Percentiles rank a stretch among this genome's conserved stretches.
phyloP scores from a whole-genome alignment of 2,329 filamentous ascomycete genomes.

The Akanthomyces muscarius region DNA sequence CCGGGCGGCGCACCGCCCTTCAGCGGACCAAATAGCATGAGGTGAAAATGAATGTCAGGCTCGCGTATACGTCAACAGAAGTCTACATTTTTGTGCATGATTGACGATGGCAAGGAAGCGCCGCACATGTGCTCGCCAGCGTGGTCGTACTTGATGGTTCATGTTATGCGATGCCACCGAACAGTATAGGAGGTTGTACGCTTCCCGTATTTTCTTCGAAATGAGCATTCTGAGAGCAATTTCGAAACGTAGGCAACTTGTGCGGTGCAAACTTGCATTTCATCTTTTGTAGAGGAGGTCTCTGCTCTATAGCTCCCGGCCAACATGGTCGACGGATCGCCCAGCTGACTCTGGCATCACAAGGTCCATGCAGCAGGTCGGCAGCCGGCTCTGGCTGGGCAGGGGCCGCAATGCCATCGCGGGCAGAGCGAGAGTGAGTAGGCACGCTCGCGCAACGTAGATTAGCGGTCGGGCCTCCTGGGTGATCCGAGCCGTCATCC shows the following conservation, averaged over 20 bases:
- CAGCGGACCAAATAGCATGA: not conserved
- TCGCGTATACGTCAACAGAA: not conserved
- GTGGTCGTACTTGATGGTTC: not conserved
- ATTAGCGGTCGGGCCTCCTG: not conserved
- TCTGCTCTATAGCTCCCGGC: not conserved
- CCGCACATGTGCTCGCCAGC: not conserved
- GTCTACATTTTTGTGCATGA: not conserved
- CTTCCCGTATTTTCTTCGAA: not conserved
- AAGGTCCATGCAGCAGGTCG: not conserved
- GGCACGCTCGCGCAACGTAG: not conserved
- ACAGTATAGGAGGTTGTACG: not conserved
- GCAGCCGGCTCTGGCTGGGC: not conserved
- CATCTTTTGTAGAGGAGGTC: not conserved
- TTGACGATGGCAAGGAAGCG: not conserved
- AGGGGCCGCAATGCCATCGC: not conserved
- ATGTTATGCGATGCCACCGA: not conserved
- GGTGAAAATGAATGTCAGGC: not conserved
- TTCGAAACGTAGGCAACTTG: not conserved
- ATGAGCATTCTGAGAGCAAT: not conserved
- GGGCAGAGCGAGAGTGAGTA: not conserved
- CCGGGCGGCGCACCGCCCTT: constrained; percentile 1
- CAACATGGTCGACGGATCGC: not conserved
- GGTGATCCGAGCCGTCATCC: not conserved
- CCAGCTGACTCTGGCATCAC: not conserved
- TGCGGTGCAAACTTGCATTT: not conserved